Base-by-base conservation (phyloP, 192 early-diverging fungal species). In the Coemansia sp. region DNA sequence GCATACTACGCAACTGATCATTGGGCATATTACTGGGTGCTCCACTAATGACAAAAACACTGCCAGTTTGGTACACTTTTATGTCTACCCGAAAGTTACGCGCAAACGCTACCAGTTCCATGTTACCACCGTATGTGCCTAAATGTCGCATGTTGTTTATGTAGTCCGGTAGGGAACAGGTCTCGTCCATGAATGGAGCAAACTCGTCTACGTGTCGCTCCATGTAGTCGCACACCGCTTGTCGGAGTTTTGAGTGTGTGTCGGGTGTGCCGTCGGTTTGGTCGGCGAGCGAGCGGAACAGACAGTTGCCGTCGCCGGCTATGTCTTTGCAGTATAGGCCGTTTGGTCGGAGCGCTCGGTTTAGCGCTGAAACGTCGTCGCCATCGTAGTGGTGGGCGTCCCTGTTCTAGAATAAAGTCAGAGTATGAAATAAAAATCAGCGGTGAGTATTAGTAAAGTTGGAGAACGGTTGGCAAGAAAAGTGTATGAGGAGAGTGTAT, bases 81-180 rank as follows among this genome's bases (percentile, higher is more conserved):
- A 92, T 89, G 63, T 92, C 86, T 5, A 91, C 85, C 1, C 62
- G 59, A 57, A 84, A 83, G 67, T 86, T 67, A 38, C 86, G 83
- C 6, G 91, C 90, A 84, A 89, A 93, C 2, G 86, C 90, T 2
- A 88, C 90, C 22, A 93, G 60, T 68, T 91, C 91, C 76, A 91
- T 83, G 64, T 93, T 91, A 28, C 90, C 91, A 18, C 88, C 91
- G 75, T 84, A 93, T 7, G 86, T 86, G 7, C 89, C 89, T 17
- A 73, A 57, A 4, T 75, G 78, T 28, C 86, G 81, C 90, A 93
- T 91, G 8, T 85, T 79, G 51, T 53, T 45, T 1, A 91, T 60
- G 55, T 93, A 88, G 12, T 75, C 76, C 51, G 84, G 84, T 51
- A 91, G 88, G 9, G 88, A 61, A 22, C 72, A 65, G 48, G 88